A percentile compares a stretch with the other conserved stretches of the same genome.
These are phyloP conservation scores for Ogataea pignaliae DNA, from an alignment of 805 yeast species.

Conservation along the genomic window DNA sequence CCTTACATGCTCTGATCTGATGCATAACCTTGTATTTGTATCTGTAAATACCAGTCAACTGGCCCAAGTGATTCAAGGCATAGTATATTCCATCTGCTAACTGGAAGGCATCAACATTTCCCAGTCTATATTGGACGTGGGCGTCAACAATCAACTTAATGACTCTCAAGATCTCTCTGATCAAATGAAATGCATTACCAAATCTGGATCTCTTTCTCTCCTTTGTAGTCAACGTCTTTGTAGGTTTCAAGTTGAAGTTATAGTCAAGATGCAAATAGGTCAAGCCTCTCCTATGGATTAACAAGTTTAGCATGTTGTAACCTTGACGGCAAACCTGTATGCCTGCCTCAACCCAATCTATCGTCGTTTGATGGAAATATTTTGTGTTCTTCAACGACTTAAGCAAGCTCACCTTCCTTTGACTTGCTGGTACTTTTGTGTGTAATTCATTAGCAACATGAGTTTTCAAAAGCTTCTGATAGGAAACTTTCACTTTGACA, in stretches of 20 bases:
- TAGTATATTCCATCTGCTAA: slow-evolving; percentile 93
- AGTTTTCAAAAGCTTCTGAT: slow-evolving; percentile 81
- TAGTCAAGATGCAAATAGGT: slow-evolving; percentile 92
- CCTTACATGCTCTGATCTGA: slow-evolving; percentile 94
- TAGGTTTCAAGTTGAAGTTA: slow-evolving; percentile 93
- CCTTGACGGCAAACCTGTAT: slow-evolving; percentile 92
- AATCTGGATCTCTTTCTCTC: slow-evolving; percentile 94
- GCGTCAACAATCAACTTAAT: slow-evolving; percentile 86
- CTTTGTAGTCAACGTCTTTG: slow-evolving; percentile 91
- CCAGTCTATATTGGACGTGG: slow-evolving; percentile 86
- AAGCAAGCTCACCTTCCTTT: slow-evolving; percentile 53
- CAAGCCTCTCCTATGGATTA: slow-evolving; percentile 86
- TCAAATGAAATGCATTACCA: slow-evolving; percentile 92
- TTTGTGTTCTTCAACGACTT: slow-evolving; percentile 71
- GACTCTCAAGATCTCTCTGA: slow-evolving; percentile 83
- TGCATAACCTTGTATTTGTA: slow-evolving; percentile 98
- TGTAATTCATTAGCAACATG: slow-evolving; percentile 71
- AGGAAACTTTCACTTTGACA: slow-evolving; percentile 77
- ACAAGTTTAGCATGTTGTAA: slow-evolving; percentile 81
- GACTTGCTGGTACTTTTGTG: slow-evolving; percentile 36
- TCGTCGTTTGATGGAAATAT: slow-evolving; percentile 83
- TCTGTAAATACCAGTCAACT: slow-evolving; percentile 91
- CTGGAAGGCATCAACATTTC: slow-evolving; percentile 89
- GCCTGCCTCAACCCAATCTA: slow-evolving; percentile 99
- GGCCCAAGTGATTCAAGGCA: slow-evolving; percentile 89